Percentiles rank a stretch among this genome's conserved stretches.
phyloP scores from a whole-genome alignment of 202 grass and related monocot species.

The Bolboschoenoplectus hybrid region DNA sequence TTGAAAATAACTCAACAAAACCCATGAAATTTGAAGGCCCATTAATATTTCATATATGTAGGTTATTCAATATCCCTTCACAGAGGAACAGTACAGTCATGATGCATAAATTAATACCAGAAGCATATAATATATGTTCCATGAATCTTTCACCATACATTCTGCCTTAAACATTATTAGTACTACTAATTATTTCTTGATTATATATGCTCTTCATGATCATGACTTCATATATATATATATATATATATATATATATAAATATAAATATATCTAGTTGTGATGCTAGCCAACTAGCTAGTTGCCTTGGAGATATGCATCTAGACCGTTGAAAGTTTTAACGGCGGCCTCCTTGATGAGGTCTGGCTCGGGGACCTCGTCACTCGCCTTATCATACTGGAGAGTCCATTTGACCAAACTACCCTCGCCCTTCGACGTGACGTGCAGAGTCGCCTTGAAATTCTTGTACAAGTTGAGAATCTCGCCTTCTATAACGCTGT shows the following conservation, averaged over 20 bases:
- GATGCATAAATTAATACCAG: too few relatives aligned
- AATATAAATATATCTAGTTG: neutral
- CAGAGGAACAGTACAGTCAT: neutral
- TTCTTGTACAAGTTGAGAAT: slow-evolving; percentile 66
- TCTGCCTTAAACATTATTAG: too few relatives aligned
- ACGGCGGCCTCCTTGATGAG: slow-evolving; percentile 64
- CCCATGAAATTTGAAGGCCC: too few relatives aligned
- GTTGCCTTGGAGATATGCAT: slow-evolving; percentile 79
- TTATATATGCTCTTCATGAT: too few relatives aligned
- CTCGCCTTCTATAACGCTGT: slow-evolving; percentile 91
- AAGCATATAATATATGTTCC: too few relatives aligned
- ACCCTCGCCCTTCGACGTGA: slow-evolving; percentile 45
- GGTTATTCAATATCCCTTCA: slow-evolving; percentile 14
- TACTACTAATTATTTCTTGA: neutral
- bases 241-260: too few relatives aligned
- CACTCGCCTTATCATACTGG: slow-evolving; percentile 63
- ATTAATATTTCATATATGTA: neutral
- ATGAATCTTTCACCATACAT: too few relatives aligned
- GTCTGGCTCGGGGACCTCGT: slow-evolving; percentile 69
- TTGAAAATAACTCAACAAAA: too few relatives aligned
- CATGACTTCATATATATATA: too few relatives aligned
- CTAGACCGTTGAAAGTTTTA: slow-evolving; percentile 75
- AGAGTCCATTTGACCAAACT: slow-evolving; percentile 62
- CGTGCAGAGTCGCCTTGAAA: slow-evolving; percentile 66
- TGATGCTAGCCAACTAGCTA: slow-evolving; percentile 29